Percentiles rank a stretch among this genome's conserved stretches.
These are phyloP conservation scores for Mrakia frigida DNA, from an alignment of 768 basidiomycete genomes.

Conservation along the genomic window DNA sequence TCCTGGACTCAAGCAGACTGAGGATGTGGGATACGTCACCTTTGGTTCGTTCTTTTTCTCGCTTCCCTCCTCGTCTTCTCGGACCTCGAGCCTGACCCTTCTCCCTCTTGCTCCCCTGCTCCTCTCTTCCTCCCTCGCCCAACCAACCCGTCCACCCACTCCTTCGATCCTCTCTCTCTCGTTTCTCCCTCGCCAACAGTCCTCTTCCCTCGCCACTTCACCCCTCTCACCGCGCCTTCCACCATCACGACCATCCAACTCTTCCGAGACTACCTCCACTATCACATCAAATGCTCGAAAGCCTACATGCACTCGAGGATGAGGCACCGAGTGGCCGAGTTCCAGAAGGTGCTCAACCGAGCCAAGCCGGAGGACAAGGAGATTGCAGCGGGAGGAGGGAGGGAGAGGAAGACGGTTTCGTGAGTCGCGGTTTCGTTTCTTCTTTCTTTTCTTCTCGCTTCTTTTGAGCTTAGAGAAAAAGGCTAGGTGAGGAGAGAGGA, in stretches of 20 bases:
- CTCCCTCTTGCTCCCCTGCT: not conserved
- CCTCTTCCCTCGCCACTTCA: slow-evolving; percentile 92
- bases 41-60: slow-evolving; percentile 52
- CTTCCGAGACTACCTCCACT: slow-evolving; percentile 98
- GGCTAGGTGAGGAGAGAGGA: no score
- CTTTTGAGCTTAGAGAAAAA: no score
- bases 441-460: not conserved
- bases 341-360: slow-evolving; percentile 83
- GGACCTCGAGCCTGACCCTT: not conserved
- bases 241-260: slow-evolving; percentile 94
- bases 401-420: slow-evolving; percentile 88
- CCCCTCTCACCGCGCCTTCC: slow-evolving; percentile 57
- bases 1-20: slow-evolving; percentile 68
- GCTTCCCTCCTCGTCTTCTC: not conserved
- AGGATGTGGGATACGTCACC: slow-evolving; percentile 93
- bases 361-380: slow-evolving; percentile 72
- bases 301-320: slow-evolving; percentile 99
- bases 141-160: not conserved
- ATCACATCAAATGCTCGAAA: slow-evolving; percentile 97
- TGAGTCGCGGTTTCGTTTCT: slow-evolving; percentile 40
- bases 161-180: not conserved
- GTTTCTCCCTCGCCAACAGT: slow-evolving; percentile 47
- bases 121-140: not conserved
- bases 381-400: slow-evolving; percentile 52
- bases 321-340: slow-evolving; percentile 87